phyloP scores from a whole-genome alignment of 2,329 filamentous ascomycete genomes.

The Trichoderma koningiopsis region DNA sequence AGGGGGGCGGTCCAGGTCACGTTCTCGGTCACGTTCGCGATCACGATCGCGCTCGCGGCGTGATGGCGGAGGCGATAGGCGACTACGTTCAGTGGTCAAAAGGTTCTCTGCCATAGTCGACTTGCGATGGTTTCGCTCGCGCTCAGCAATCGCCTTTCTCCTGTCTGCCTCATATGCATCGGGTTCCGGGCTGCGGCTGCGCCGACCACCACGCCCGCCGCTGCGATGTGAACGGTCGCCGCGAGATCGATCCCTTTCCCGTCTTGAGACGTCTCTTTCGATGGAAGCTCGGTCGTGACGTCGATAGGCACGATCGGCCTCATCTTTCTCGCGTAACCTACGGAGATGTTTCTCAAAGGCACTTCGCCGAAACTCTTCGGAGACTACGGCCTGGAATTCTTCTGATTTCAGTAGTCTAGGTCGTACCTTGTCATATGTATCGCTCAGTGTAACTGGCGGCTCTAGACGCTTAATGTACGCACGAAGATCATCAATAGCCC shows the following conservation, averaged over 20 bases:
- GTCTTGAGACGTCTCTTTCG: conserved; percentile 59
- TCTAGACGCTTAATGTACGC: conserved; percentile 87
- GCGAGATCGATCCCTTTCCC: conserved; percentile 60
- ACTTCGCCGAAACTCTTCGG: conserved; percentile 77
- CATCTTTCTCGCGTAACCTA: conserved; percentile 87
- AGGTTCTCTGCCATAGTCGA: conserved; percentile 67
- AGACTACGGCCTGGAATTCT: conserved; percentile 80
- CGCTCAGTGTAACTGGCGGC: conserved; percentile 73
- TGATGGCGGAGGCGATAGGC: conserved; percentile 46
- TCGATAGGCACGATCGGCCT: conserved; percentile 66
- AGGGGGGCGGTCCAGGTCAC: conserved; percentile 53
- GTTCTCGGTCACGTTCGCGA: conserved; percentile 45
- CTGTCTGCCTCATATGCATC: conserved; percentile 96
- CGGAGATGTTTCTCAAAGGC: conserved; percentile 93
- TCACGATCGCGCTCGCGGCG: conserved; percentile 49
- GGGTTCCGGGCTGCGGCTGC: conserved; percentile 85
- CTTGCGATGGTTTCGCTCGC: conserved; percentile 91
- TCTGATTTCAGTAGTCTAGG: conserved; percentile 76
- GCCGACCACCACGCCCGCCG: conserved; percentile 58
- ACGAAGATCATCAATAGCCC: conserved; percentile 80
- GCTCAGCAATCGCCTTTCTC: conserved; percentile 87
- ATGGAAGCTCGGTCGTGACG: conserved; percentile 58
- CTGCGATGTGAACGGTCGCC: conserved; percentile 66
- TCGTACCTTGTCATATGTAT: conserved; percentile 88
- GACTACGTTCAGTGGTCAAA: conserved; percentile 54